These are phyloP conservation scores for Aspergillus fijiensis DNA, from an alignment of 2,329 filamentous ascomycete genomes.

Conservation along the genomic window DNA sequence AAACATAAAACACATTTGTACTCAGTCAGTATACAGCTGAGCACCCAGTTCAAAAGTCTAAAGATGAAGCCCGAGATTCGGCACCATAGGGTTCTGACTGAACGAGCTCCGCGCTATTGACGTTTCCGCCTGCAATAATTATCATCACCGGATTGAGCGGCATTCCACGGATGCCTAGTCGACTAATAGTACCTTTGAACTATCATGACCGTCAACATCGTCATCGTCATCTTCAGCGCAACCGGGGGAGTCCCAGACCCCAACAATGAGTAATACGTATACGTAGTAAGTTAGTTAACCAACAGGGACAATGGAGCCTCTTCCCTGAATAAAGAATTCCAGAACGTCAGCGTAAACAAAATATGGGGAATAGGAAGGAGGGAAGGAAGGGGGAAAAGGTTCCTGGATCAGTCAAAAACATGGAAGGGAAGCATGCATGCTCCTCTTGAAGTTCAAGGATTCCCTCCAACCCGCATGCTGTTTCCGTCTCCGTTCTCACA, in stretches of 20 bases:
- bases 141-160: neutral
- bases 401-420: neutral
- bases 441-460: too few species aligned
- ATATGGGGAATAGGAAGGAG: neutral
- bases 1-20: too few species aligned
- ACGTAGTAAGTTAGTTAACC: neutral
- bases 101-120: neutral
- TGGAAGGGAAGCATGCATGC: too few species aligned
- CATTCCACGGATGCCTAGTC: neutral
- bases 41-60: too few species aligned
- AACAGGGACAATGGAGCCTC: neutral
- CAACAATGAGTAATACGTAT: too few species aligned
- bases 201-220: too few species aligned
- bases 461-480: neutral
- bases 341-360: neutral
- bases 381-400: neutral
- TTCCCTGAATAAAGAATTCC: neutral
- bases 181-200: too few species aligned
- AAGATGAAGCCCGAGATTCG: too few species aligned
- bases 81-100: too few species aligned
- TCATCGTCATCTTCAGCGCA: too few species aligned
- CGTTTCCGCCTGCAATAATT: neutral
- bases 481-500: neutral
- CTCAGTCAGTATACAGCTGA: too few species aligned
- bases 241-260: too few species aligned